Conservation (phyloP, 768 basidiomycete species). For the Tylopilus felleus region DNA sequence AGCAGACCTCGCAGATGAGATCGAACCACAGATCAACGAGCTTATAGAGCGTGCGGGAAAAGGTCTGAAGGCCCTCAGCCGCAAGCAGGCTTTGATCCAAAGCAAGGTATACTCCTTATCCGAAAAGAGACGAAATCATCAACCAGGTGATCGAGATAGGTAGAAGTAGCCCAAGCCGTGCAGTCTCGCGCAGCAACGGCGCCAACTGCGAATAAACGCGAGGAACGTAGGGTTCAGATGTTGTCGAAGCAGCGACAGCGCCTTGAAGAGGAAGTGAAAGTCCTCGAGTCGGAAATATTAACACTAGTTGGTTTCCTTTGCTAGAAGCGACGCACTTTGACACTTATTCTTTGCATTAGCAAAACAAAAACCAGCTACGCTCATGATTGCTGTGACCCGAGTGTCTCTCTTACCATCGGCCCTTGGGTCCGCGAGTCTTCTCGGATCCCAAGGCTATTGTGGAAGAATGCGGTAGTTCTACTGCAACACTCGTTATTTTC, state of each 20-base stretch:
- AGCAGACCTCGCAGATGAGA: slow-evolving; percentile 69
- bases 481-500: neutral
- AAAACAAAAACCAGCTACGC: slow-evolving; percentile 15
- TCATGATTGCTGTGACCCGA: neutral
- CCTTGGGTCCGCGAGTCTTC: neutral
- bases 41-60: slow-evolving; percentile 69
- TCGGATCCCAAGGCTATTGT: neutral
- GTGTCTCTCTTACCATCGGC: neutral
- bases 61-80: slow-evolving; percentile 57
- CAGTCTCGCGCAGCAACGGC: slow-evolving; percentile 44
- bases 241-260: slow-evolving; percentile 64
- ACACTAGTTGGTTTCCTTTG: slow-evolving; percentile 40
- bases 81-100: slow-evolving; percentile 59
- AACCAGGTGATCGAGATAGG: slow-evolving; percentile 33
- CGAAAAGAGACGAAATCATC: neutral
- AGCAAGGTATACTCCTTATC: slow-evolving; percentile 48
- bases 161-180: slow-evolving; percentile 47
- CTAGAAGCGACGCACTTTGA: neutral
- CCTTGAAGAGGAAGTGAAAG: slow-evolving; percentile 59
- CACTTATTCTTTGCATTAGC: slow-evolving; percentile 17
- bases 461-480: neutral
- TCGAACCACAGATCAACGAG: slow-evolving; percentile 77
- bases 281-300: slow-evolving; percentile 61
- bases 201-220: slow-evolving; percentile 58
- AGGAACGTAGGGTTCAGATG: slow-evolving; percentile 61